These are phyloP conservation scores for Phenoliferia sp. DNA, from an alignment of 1,284 basidiomycete species.

Conservation along the genomic window DNA sequence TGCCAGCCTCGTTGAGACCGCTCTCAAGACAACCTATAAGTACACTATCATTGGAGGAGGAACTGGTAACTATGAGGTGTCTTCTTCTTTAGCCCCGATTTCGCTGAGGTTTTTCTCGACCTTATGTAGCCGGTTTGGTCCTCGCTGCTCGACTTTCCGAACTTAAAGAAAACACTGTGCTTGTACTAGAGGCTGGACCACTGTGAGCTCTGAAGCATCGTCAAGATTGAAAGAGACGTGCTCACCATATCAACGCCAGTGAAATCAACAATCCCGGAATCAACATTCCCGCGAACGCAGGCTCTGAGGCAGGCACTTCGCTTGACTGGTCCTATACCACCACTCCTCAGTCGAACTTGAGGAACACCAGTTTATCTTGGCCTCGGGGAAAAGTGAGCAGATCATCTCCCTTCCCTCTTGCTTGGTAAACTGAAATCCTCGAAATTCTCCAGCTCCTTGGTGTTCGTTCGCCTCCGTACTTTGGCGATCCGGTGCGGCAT, in stretches of 20 bases:
- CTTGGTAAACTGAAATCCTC: not conserved
- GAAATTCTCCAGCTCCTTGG: not conserved
- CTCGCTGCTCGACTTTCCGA: not conserved
- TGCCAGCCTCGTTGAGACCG: not conserved
- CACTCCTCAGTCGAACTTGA: not conserved
- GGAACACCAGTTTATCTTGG: not conserved
- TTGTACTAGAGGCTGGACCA: not conserved
- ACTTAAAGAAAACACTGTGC: not conserved
- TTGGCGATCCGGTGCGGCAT: too few relatives aligned
- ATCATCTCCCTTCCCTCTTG: not conserved
- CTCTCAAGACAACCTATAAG: not conserved
- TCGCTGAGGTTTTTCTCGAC: not conserved
- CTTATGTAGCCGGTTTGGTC: not conserved
- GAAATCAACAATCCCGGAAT: not conserved
- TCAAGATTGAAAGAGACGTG: not conserved
- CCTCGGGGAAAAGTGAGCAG: not conserved
- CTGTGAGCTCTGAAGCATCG: not conserved
- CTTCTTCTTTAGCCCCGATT: not conserved
- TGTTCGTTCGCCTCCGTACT: too few relatives aligned
- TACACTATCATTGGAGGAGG: not conserved
- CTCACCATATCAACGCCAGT: not conserved
- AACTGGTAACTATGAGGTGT: not conserved
- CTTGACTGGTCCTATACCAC: not conserved
- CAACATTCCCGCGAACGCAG: not conserved
- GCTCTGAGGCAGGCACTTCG: not conserved